phyloP scores from a whole-genome alignment of 73 alveolate species.

The Stentor roeselii region DNA sequence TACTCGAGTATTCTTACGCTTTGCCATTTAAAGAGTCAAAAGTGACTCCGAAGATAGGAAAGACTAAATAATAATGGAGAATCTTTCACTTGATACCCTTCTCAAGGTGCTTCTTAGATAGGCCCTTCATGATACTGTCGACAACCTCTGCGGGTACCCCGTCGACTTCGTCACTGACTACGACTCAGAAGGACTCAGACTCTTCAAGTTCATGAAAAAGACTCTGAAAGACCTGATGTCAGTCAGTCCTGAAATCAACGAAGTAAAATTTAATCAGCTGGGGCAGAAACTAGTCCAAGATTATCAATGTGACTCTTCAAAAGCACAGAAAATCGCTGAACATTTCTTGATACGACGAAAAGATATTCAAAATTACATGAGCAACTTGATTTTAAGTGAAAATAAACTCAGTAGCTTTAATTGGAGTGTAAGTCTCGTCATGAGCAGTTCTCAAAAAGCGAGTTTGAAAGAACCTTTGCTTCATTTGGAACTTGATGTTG shows the following conservation, averaged over 20 bases:
- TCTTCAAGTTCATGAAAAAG: background rate
- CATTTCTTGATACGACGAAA: background rate
- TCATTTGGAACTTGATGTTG: background rate
- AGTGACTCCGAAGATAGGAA: background rate
- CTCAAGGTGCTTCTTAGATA: background rate
- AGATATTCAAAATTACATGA: background rate
- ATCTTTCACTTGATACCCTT: background rate
- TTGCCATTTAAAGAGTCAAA: background rate
- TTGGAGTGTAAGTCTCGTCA: slow-evolving; percentile 12
- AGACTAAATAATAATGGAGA: background rate
- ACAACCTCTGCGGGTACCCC: background rate
- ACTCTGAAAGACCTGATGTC: background rate
- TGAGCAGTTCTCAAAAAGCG: slow-evolving; percentile 7
- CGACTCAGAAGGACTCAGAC: background rate
- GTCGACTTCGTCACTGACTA: slow-evolving; percentile 10
- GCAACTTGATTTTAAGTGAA: background rate
- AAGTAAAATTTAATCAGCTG: background rate
- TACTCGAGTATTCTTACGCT: background rate
- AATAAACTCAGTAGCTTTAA: background rate
- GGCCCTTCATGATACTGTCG: slow-evolving; percentile 9
- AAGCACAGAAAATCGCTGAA: background rate
- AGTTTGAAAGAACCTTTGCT: background rate
- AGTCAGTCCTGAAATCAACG: background rate
- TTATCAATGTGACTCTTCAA: background rate
- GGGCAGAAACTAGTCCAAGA: background rate